phyloP scores from a whole-genome alignment of 495 filamentous ascomycete species.

The Aspergillus cavernicola region DNA sequence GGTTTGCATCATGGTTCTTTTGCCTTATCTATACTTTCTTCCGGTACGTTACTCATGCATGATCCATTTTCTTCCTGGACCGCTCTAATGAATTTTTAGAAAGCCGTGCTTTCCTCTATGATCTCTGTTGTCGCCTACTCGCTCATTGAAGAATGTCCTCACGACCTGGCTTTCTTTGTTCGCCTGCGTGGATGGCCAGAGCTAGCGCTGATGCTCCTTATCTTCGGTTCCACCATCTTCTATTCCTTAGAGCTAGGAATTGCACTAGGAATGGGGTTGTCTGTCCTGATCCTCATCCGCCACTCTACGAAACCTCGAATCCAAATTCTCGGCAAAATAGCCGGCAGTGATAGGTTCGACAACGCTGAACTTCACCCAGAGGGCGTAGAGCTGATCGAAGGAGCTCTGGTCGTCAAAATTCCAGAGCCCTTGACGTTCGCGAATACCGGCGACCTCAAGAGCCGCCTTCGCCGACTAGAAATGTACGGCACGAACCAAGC shows the following conservation, averaged over 20 bases:
- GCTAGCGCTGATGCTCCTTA: slow-evolving; percentile 79
- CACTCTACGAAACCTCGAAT: slow-evolving; percentile 90
- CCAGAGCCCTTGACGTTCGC: slow-evolving; percentile 95
- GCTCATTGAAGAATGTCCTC: slow-evolving; percentile 90
- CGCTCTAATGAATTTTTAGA: slow-evolving; percentile 46
- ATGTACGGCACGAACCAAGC: slow-evolving; percentile 78
- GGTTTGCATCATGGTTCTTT: slow-evolving; percentile 69
- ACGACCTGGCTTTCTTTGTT: slow-evolving; percentile 87
- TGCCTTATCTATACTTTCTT: slow-evolving; percentile 92
- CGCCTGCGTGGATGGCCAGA: slow-evolving; percentile 81
- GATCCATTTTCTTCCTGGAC: neutral
- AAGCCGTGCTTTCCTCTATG: slow-evolving; percentile 89
- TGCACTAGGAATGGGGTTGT: slow-evolving; percentile 82
- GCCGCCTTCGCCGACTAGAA: slow-evolving; percentile 76
- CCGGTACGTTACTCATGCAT: slow-evolving; percentile 57
- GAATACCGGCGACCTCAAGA: slow-evolving; percentile 91
- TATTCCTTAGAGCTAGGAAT: slow-evolving; percentile 84
- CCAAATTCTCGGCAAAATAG: slow-evolving; percentile 90
- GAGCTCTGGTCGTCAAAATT: slow-evolving; percentile 93
- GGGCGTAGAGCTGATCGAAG: slow-evolving; percentile 81
- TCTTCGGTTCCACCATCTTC: slow-evolving; percentile 90
- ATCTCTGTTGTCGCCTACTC: slow-evolving; percentile 95
- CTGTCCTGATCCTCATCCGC: slow-evolving; percentile 81
- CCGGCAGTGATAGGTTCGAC: slow-evolving; percentile 70
- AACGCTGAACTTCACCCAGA: slow-evolving; percentile 80